Base-by-base conservation (phyloP, 2,329 filamentous ascomycete species). In the Penicillium hesseltinei region DNA sequence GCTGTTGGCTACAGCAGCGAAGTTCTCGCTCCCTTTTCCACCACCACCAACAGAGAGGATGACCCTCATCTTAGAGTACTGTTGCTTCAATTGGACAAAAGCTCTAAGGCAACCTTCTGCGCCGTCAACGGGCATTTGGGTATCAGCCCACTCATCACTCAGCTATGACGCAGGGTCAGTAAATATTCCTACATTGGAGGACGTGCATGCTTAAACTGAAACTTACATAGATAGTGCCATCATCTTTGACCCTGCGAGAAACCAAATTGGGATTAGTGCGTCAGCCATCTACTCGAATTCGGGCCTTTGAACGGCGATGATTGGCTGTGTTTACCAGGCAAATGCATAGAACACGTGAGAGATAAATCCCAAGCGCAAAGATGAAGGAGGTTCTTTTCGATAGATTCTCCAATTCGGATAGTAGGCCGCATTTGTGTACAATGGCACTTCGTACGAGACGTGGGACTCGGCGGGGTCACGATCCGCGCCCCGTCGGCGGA, bases 291-390 rank as follows among this genome's bases (percentile, higher is more conserved):
- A 61, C 54, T 58, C 36, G 11, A 36, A 27, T 25, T 27, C 31
- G 39, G 40, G 5, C 40, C 21, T 17, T 44, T 27, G 21, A 33
- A 36, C 8, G 38, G 39, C 51, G 50, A 51, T 66, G 60, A 63
- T 65, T 66, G 61, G 53, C 51, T 62, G 60, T 51, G 62, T 55
- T 66, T 73, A 83, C 81, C 79, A 82, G 57, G 89, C 89, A 82
- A 90, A 92, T 13, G 90, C 89, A 71, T 93, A 93, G 74, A 92
- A 92, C 27, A 92, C 85, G 69, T 91, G 88, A 64, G 88, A 92
- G 67, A 93, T 86, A 67, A 88, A 90, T 63, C 84, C 84, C 72
- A 91, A 85, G 71, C 90, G 89, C 69, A 93, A 78, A 54, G 85
- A 85, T 1, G 85, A 89, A 0, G 90, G 90, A 17, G 88, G 88